Conservation (phyloP, 2,329 filamentous ascomycete species). For the Drechmeria coniospora region DNA sequence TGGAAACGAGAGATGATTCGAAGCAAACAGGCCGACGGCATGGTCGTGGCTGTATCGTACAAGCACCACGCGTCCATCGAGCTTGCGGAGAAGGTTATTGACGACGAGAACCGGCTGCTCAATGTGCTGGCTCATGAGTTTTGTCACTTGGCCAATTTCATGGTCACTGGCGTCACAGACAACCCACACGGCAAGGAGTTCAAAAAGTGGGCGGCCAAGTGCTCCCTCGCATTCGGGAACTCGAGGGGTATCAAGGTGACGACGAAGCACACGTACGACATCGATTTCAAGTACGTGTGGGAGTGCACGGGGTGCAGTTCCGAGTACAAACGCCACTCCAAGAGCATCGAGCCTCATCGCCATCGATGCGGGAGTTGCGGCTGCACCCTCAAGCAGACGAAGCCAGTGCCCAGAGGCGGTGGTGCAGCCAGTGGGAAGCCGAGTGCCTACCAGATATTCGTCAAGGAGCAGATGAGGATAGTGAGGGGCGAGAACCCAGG, state of each 20-base stretch:
- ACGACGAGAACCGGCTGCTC: conserved; percentile 58
- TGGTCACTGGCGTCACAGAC: conserved; percentile 59
- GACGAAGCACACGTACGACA: conserved; percentile 78
- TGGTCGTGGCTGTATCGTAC: conserved; percentile 15
- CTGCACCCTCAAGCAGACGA: conserved; percentile 55
- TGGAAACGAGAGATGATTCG: conserved; percentile 48
- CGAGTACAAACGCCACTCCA: conserved; percentile 72
- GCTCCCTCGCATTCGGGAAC: conserved; percentile 38
- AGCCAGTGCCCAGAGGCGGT: conserved; percentile 45
- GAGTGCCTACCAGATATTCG: conserved; percentile 33
- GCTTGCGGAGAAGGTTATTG: conserved; percentile 76
- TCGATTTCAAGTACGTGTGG: conserved; percentile 90
- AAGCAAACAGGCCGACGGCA: conserved; percentile 12
- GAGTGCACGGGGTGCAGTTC: conserved; percentile 51
- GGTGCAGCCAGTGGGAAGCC: conserved; percentile 10
- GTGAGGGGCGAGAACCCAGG: conserved; percentile 40
- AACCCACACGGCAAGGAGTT: conserved; percentile 77
- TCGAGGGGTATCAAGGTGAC: conserved; percentile 57
- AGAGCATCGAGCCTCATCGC: conserved; percentile 58
- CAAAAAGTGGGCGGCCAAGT: conserved; percentile 53
- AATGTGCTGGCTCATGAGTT: conserved; percentile 96
- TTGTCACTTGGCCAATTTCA: conserved; percentile 86
- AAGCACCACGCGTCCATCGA: conserved; percentile 65
- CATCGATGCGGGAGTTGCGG: conserved; percentile 70
- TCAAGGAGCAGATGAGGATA: conserved; percentile 52